phyloP scores from a whole-genome alignment of 2,329 filamentous ascomycete genomes.

The Diaporthe ampelina region DNA sequence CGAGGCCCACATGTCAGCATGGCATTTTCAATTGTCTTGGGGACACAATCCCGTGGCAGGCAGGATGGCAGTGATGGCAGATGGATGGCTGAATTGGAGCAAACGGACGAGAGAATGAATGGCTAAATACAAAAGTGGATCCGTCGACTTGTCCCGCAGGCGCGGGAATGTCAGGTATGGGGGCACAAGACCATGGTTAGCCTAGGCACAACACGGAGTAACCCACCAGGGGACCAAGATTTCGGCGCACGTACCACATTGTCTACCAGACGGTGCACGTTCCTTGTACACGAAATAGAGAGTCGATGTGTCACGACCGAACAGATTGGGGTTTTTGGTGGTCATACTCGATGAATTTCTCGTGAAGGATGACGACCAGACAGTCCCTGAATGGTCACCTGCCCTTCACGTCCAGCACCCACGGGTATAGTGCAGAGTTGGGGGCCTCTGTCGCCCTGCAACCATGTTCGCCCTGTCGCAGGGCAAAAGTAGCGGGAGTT shows the following conservation, averaged over 20 bases:
- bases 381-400: not conserved
- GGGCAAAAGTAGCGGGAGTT: slow-evolving; percentile 7
- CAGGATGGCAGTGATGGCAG: not conserved
- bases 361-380: not conserved
- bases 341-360: not conserved
- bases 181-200: slow-evolving; percentile 22
- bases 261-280: not conserved
- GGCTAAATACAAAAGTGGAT: slow-evolving; percentile 33
- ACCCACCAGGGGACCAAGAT: slow-evolving; percentile 6
- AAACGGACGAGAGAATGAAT: not conserved
- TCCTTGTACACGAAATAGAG: not conserved
- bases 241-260: slow-evolving; percentile 3
- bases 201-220: slow-evolving; percentile 10
- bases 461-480: slow-evolving; percentile 2
- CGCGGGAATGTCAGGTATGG: slow-evolving; percentile 36
- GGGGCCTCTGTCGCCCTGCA: not conserved
- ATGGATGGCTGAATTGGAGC: not conserved
- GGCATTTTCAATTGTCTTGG: not conserved
- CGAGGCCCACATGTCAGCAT: slow-evolving; percentile 18
- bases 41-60: not conserved
- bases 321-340: not conserved
- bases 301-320: not conserved
- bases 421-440: not conserved
- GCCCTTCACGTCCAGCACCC: not conserved
- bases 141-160: slow-evolving; percentile 33